Evolutionary conservation across 305 asterid genomes (phyloP).

Genomic region (Ilex paraguariensis): DNA sequence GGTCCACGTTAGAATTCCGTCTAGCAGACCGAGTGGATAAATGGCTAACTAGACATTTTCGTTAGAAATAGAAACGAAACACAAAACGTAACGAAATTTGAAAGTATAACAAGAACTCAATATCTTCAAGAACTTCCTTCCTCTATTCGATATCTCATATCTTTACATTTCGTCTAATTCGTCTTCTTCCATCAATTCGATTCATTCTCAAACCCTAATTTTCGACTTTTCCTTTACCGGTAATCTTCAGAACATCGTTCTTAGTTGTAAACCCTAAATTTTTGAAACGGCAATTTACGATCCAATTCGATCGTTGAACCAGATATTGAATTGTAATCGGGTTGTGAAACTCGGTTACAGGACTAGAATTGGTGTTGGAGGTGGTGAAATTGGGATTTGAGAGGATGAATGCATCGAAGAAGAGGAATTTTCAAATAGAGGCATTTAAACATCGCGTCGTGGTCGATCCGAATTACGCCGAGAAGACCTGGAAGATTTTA

Average conservation of each 20-base stretch:
- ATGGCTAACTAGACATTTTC: no score
- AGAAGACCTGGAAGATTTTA: conserved; percentile 75
- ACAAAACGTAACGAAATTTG: no score
- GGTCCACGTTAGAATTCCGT: no score
- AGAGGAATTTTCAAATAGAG: conserved; percentile 78
- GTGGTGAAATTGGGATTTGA: neutral
- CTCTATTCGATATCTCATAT: neutral
- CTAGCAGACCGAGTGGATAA: no score
- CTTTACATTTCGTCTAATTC: neutral
- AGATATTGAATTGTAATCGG: neutral
- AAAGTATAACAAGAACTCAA: no score
- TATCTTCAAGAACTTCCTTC: neutral
- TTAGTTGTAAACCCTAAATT: neutral
- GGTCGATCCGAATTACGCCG: conserved; percentile 97
- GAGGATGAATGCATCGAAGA: conserved; percentile 66
- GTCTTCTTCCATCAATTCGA: neutral
- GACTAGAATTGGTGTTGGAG: neutral
- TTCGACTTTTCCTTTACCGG: neutral
- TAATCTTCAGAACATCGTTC: neutral
- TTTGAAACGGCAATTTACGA: neutral
- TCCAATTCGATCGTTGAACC: neutral
- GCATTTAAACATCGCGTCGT: conserved; percentile 81
- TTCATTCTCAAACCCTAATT: neutral
- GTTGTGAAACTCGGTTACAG: neutral
- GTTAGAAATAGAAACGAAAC: no score